Evolutionary conservation across 129 eudicot species (phyloP).

Genomic region (Heracleum sosnowskyi): DNA sequence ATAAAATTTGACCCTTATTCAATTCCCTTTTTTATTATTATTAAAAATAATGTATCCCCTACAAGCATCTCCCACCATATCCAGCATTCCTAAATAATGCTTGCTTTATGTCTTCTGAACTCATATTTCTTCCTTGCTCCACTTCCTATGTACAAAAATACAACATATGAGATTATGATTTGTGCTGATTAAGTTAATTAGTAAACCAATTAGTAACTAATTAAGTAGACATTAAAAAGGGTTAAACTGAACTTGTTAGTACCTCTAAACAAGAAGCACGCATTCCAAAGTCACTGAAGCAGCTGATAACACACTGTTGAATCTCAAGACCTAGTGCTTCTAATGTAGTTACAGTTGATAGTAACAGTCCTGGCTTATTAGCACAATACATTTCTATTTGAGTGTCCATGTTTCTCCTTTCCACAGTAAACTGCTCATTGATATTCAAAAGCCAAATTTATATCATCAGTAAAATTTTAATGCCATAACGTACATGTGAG

Average conservation of each 20-base stretch:
- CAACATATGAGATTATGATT: background rate
- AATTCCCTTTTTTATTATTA: background rate
- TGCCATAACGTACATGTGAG: background rate
- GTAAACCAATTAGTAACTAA: background rate
- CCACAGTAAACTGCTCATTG: conserved; percentile 7
- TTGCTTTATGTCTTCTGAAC: conserved; percentile 5
- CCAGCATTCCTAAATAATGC: conserved; percentile 1
- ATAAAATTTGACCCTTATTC: background rate
- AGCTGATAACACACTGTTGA: conserved; percentile 10
- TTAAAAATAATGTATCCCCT: background rate
- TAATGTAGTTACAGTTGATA: conserved; percentile 7
- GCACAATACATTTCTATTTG: conserved; percentile 3
- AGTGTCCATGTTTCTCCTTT: conserved; percentile 4
- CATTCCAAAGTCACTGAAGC: conserved; percentile 10
- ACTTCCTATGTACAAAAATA: background rate
- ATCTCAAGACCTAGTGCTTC: conserved; percentile 10
- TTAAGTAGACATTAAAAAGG: background rate
- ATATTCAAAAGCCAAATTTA: background rate
- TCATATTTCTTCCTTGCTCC: background rate
- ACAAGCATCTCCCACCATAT: conserved; percentile 4
- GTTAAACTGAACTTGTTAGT: background rate
- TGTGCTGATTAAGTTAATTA: background rate
- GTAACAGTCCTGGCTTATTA: background rate
- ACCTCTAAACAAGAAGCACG: conserved; percentile 7
- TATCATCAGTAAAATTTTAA: background rate